Percentiles rank a stretch among this genome's conserved stretches.
phyloP scores from a whole-genome alignment of 345 rosid species.

The Excoecaria agallocha region DNA sequence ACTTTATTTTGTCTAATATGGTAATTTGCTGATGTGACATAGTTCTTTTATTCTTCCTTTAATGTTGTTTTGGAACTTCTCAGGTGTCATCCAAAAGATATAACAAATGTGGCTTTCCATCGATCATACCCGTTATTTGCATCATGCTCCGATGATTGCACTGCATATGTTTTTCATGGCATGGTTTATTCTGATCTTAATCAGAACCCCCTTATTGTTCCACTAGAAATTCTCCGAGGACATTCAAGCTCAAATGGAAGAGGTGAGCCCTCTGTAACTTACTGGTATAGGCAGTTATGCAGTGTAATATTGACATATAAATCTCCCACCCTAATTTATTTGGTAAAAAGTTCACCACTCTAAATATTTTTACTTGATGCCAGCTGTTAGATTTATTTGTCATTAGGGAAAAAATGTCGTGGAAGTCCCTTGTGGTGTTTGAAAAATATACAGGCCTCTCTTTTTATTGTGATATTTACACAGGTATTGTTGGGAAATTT shows the following conservation, averaged over 20 bases:
- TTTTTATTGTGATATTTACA: too few relatives aligned
- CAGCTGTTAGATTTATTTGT: neutral
- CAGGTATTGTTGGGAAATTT: too few relatives aligned
- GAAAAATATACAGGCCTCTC: too few relatives aligned
- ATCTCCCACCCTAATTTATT: too few relatives aligned
- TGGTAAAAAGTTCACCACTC: too few relatives aligned
- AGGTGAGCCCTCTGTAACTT: constrained; percentile 42
- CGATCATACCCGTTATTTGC: constrained; percentile 81
- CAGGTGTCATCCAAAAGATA: constrained; percentile 84
- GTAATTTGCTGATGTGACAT: neutral
- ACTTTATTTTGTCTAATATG: neutral
- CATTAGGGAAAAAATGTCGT: too few relatives aligned
- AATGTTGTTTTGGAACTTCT: constrained; percentile 16
- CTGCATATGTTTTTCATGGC: constrained; percentile 92
- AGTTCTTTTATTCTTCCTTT: neutral
- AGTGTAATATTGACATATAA: too few relatives aligned
- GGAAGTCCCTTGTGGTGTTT: too few relatives aligned
- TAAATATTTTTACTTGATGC: neutral
- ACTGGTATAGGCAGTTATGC: too few relatives aligned
- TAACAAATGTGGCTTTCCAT: constrained; percentile 76
- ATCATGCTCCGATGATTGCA: constrained; percentile 85
- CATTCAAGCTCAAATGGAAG: constrained; percentile 66
- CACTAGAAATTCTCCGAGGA: constrained; percentile 87
- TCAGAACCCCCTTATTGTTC: constrained; percentile 87
- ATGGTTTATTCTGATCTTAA: constrained; percentile 90